phyloP scores from a whole-genome alignment of 176 grass and related monocot species.

The Oryza australiensis region DNA sequence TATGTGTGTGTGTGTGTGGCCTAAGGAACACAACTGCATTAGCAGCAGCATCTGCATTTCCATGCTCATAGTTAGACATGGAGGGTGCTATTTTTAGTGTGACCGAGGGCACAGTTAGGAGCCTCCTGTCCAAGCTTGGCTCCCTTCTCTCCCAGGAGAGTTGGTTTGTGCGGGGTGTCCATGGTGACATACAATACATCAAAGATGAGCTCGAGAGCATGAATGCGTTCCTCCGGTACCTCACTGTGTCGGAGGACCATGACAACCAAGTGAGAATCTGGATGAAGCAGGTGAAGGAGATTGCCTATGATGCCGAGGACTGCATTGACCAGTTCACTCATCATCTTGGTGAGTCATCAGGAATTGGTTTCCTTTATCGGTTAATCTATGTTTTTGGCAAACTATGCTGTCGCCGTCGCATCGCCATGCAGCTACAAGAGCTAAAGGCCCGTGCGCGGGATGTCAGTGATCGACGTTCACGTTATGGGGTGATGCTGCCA shows the following conservation, averaged over 20 bases:
- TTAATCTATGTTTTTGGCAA: not conserved
- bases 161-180: conserved; percentile 16
- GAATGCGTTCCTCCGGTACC: conserved; percentile 37
- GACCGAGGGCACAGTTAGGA: conserved; percentile 29
- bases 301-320: conserved; percentile 41
- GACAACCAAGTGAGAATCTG: conserved; percentile 34
- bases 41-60: not conserved
- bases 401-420: not conserved
- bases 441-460: conserved; percentile 20
- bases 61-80: conserved; percentile 2
- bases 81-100: conserved; percentile 31
- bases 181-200: conserved; percentile 35
- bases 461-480: conserved; percentile 14
- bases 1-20: not conserved
- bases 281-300: conserved; percentile 47
- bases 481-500: conserved; percentile 15
- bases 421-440: conserved; percentile 30
- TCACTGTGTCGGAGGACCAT: conserved; percentile 19
- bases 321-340: conserved; percentile 39
- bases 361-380: conserved; percentile 2
- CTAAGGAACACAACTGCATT: not conserved
- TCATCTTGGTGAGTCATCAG: conserved; percentile 3
- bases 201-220: conserved; percentile 47
- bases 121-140: conserved; percentile 26
- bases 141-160: conserved; percentile 29